Percentiles rank a stretch among this genome's conserved stretches.
These are phyloP conservation scores for Cystofilobasidium capitatum DNA, from an alignment of 768 basidiomycete genomes.

Conservation along the genomic window DNA sequence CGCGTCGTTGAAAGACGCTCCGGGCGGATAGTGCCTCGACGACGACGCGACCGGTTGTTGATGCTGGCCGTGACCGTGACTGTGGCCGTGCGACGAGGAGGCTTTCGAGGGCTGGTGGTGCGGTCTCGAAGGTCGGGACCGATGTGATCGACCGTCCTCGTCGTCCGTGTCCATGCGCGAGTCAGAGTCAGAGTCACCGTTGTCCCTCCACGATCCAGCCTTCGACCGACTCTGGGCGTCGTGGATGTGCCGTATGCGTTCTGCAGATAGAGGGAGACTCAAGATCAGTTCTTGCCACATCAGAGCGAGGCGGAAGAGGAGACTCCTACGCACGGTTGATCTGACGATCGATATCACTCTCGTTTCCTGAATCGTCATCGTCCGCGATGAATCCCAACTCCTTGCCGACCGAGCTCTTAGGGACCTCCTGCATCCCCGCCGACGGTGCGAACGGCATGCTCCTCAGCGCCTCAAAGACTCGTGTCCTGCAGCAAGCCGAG, in stretches of 20 bases:
- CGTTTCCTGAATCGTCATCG: conserved; percentile 38
- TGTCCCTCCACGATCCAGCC: conserved; percentile 7
- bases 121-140: not conserved
- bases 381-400: conserved; percentile 45
- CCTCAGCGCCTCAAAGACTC: conserved; percentile 50
- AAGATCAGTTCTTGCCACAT: not conserved
- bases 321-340: conserved; percentile 36
- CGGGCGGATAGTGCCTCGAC: not conserved
- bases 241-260: conserved; percentile 23
- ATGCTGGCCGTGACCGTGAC: not conserved
- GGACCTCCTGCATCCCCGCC: conserved; percentile 74
- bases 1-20: not conserved
- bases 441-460: conserved; percentile 67
- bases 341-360: conserved; percentile 39
- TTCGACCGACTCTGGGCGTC: conserved; percentile 8
- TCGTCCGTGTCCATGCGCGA: conserved; percentile 17
- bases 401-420: conserved; percentile 45
- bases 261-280: not conserved
- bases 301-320: not conserved
- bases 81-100: not conserved
- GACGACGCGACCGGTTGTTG: not conserved
- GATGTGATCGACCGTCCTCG: not conserved
- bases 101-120: not conserved
- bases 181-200: conserved; percentile 19
- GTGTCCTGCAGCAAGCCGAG: conserved; percentile 40